Percentiles rank a stretch among this genome's conserved stretches.
Conservation (phyloP, 2,329 filamentous ascomycete genomes). For the Colletotrichum tropicicola region DNA sequence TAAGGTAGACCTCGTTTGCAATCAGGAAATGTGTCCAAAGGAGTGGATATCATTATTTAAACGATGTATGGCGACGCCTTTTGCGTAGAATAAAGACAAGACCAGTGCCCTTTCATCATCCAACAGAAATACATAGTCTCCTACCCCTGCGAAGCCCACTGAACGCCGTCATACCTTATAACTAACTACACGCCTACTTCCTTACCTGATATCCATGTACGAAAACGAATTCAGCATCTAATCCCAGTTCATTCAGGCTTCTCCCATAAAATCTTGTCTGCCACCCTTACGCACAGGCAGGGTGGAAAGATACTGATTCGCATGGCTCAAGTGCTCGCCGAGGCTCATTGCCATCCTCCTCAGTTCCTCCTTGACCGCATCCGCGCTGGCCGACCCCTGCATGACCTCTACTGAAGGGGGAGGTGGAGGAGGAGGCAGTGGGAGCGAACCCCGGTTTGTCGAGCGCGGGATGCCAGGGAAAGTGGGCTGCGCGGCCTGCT, state of each 20-base stretch:
- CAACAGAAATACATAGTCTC: no score
- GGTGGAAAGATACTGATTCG: slow-evolving; percentile 53
- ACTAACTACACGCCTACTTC: no score
- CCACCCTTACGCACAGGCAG: slow-evolving; percentile 48
- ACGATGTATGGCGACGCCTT: not conserved
- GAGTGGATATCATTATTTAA: slow-evolving; percentile 1
- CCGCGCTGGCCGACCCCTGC: slow-evolving; percentile 60
- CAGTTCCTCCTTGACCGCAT: slow-evolving; percentile 61
- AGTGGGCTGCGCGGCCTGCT: slow-evolving; percentile 39
- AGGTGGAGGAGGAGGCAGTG: slow-evolving; percentile 49
- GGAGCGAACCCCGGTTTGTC: slow-evolving; percentile 7
- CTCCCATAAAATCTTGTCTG: slow-evolving; percentile 27
- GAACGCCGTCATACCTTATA: no score
- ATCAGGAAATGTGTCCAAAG: not conserved
- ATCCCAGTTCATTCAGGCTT: not conserved
- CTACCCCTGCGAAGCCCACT: no score
- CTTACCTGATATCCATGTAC: no score
- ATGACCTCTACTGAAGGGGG: slow-evolving; percentile 61
- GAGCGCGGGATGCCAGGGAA: slow-evolving; percentile 27
- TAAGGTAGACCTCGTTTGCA: no score
- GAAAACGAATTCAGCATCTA: not conserved
- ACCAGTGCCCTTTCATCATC: not conserved
- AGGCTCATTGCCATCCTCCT: slow-evolving; percentile 59
- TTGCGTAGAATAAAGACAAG: not conserved
- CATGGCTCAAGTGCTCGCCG: slow-evolving; percentile 56